A percentile compares a stretch with the other conserved stretches of the same genome.
These are phyloP conservation scores for Pachysandra terminalis DNA, from an alignment of 164 flowering plant species.

Conservation along the genomic window DNA sequence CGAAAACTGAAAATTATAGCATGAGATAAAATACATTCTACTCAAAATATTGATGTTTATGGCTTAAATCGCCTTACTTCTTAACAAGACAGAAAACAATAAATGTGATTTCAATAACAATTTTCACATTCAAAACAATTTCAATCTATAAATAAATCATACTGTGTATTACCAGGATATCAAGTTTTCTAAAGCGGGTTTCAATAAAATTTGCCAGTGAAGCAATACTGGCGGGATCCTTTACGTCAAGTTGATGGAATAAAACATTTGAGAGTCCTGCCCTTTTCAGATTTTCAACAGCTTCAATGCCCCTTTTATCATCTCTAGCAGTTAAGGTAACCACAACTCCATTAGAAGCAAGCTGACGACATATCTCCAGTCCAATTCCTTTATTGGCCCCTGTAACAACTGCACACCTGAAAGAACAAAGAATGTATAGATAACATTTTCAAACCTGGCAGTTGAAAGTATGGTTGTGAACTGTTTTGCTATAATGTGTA, in stretches of 20 bases:
- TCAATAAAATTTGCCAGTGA: slow-evolving; percentile 29
- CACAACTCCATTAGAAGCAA: slow-evolving; percentile 43
- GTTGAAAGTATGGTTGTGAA: too few species aligned
- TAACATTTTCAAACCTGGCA: too few species aligned
- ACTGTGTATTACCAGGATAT: slow-evolving; percentile 31
- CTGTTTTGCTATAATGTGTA: too few species aligned
- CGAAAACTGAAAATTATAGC: too few species aligned
- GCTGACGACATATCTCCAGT: slow-evolving; percentile 44
- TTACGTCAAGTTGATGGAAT: slow-evolving; percentile 49
- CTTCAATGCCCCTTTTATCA: slow-evolving; percentile 40
- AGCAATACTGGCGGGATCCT: slow-evolving; percentile 32
- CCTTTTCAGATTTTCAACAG: slow-evolving; percentile 26
- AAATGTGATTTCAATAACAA: too few species aligned
- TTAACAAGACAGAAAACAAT: too few species aligned
- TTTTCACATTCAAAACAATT: too few species aligned
- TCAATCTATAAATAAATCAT: too few species aligned
- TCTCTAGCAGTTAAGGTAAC: slow-evolving; percentile 48
- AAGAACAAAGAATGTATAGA: not conserved
- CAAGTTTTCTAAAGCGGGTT: slow-evolving; percentile 36
- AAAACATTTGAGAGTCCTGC: slow-evolving; percentile 23
- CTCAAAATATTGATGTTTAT: too few species aligned
- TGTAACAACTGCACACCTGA: slow-evolving; percentile 65
- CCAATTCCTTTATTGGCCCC: slow-evolving; percentile 73
- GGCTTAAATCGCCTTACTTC: too few species aligned
- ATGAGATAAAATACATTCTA: too few species aligned